Evolutionary conservation across 2,329 filamentous ascomycete species (phyloP).

Genomic region (Emydomyces testavorans): DNA sequence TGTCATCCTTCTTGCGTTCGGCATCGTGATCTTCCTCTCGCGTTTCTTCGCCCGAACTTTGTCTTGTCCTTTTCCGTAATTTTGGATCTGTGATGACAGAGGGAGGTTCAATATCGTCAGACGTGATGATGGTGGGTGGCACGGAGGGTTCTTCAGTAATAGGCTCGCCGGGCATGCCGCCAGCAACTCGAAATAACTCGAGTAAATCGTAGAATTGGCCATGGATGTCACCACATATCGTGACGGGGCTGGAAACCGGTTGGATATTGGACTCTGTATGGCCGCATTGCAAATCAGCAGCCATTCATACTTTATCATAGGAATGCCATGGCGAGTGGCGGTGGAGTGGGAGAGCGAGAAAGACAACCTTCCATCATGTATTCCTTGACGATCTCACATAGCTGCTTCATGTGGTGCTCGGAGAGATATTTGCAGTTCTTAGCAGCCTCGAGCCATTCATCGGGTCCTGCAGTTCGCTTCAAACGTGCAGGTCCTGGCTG

Average conservation of each 20-base stretch:
- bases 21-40: neutral
- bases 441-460: constrained; percentile 93
- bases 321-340: neutral
- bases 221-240: constrained; percentile 97
- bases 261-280: constrained; percentile 87
- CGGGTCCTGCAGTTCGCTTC: constrained; percentile 68
- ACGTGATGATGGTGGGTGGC: constrained; percentile 17
- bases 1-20: neutral
- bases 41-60: neutral
- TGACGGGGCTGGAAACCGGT: constrained; percentile 92
- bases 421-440: constrained; percentile 96
- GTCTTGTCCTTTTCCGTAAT: constrained; percentile 10
- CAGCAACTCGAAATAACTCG: constrained; percentile 98
- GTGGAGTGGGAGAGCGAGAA: constrained; percentile 11
- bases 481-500: constrained; percentile 84
- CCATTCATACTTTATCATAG: neutral
- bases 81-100: constrained; percentile 15
- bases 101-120: constrained; percentile 13
- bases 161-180: constrained; percentile 96
- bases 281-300: neutral
- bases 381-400: constrained; percentile 98
- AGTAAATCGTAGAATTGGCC: constrained; percentile 98
- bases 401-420: constrained; percentile 93
- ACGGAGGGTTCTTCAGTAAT: constrained; percentile 52
- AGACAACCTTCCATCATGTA: constrained; percentile 93